Evolutionary conservation across 176 grass and related monocot genomes (phyloP).

Genomic region (Musa schizocarpa): DNA sequence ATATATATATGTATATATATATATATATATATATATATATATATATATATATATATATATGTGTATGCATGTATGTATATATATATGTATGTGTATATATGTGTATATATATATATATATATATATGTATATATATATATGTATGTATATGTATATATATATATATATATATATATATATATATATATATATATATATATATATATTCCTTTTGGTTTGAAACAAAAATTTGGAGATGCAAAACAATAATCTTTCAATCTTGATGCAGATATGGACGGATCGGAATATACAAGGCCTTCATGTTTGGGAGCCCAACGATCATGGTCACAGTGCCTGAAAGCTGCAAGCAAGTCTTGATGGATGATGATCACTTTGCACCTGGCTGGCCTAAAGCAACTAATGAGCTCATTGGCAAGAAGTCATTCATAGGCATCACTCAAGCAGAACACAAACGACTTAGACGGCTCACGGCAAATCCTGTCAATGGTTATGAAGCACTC

Average conservation of each 20-base stretch:
- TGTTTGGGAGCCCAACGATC: slow-evolving; percentile 87
- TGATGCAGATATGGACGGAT: slow-evolving; percentile 43
- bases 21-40: too few species aligned
- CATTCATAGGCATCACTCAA: slow-evolving; percentile 50
- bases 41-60: too few species aligned
- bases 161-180: too few species aligned
- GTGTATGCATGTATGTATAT: too few species aligned
- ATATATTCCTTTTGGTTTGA: too few species aligned
- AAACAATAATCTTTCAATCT: not conserved
- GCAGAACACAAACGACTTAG: slow-evolving; percentile 72
- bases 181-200: too few species aligned
- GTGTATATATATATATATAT: too few species aligned
- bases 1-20: too few species aligned
- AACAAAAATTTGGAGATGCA: not conserved
- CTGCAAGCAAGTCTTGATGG: slow-evolving; percentile 76
- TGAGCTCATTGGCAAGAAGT: slow-evolving; percentile 63
- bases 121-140: too few species aligned
- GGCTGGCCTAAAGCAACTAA: slow-evolving; percentile 77
- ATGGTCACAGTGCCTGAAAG: slow-evolving; percentile 41
- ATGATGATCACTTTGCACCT: slow-evolving; percentile 53
- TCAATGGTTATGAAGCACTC: slow-evolving; percentile 89
- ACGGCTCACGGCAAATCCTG: slow-evolving; percentile 53
- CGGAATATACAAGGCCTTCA: slow-evolving; percentile 74
- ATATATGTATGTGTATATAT: too few species aligned
- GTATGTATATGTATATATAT: too few species aligned